Evolutionary conservation across 495 filamentous ascomycete genomes (phyloP), one percentile per base, ranked within the genome.

Genomic region (Penicillium fimorum): DNA sequence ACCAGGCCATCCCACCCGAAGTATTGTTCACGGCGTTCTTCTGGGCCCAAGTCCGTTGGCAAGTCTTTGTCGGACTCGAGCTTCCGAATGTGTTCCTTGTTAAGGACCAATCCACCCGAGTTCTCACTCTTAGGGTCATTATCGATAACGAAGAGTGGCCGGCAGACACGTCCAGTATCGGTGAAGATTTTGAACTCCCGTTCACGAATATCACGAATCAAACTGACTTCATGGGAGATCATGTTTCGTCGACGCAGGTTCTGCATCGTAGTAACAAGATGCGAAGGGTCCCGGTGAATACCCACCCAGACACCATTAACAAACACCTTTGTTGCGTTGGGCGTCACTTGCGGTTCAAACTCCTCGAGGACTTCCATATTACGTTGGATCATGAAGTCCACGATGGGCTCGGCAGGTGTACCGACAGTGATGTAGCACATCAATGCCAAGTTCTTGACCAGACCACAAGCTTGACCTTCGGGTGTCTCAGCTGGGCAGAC

Each of bases 401-500:
- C 81, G 60, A 98, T 89, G 7, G 92, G 91, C 48, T 93, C 87
- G 27, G 88, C 88, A 10, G 91, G 88, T 7, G 90, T 90, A 69
- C 93, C 94, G 30, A 96, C 91, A 45, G 89, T 96, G 68, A 99
- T 90, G 63, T 92, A 96, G 69, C 92, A 97, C 93, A 99, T 97
- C 43, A 99, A 82, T 4, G 95, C 89, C 66, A 99, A 68, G 62
- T 99, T 99, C 79, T 99, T 99, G 71, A 99, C 95, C 55, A 99
- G 74, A 70, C 94, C 94, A 76, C 94, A 99, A 70, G 94, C 94
- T 69, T 99, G 95, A 57, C 94, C 94, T 83, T 99, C 94, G 8
- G 94, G 94, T 15, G 94, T 99, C 66, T 99, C 94, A 24, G 94
- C 94, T 22, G 94, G 94, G 70, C 94, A 99, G 6, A 99, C 93